Evolutionary conservation across 768 basidiomycete genomes (phyloP), one percentile per base, ranked within the genome.

Genomic region (Serpula lacrymans): DNA sequence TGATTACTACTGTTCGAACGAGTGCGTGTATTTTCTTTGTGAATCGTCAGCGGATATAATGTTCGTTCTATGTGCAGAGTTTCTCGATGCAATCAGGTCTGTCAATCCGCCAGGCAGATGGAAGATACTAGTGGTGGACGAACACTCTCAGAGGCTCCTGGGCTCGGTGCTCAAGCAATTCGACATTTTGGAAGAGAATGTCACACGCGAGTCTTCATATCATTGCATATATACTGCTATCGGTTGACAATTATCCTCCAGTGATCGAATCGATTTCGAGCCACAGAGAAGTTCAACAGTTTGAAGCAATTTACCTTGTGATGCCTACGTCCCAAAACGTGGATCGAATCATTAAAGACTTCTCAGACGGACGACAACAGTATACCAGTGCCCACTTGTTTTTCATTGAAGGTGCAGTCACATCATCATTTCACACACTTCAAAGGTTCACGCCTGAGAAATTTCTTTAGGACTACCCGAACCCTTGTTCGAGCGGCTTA

Each of bases 61-160:
- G 9, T 4, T 37, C 4, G 35, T 24, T 11, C 39, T 28, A 20
- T 39, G 16, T 20, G 2, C 54, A 94, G 91, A 86, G 58, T 92
- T 94, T 60, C 74, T 94, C 46, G 87, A 91, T 35, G 82, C 87
- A 13, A 84, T 95, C 53, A 77, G 87, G 60, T 88, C 88, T 32
- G 89, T 91, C 34, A 80, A 85, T 56, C 89, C 94, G 2, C 81
- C 85, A 14, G 80, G 79, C 43, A 70, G 80, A 75, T 99, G 96
- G 96, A 99, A 99, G 78, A 87, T 96, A 51, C 79, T 98, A 31
- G 92, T 99, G 44, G 88, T 98, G 39, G 96, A 99, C 62, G 90
- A 93, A 49, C 79, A 89, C 64, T 84, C 93, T 18, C 84, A 93
- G 63, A 80, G 75, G 58, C 67, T 98, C 39, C 64, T 99, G 33